These are phyloP conservation scores for Kodamaea fukazawae DNA, from an alignment of 805 yeast species.

Conservation along the genomic window DNA sequence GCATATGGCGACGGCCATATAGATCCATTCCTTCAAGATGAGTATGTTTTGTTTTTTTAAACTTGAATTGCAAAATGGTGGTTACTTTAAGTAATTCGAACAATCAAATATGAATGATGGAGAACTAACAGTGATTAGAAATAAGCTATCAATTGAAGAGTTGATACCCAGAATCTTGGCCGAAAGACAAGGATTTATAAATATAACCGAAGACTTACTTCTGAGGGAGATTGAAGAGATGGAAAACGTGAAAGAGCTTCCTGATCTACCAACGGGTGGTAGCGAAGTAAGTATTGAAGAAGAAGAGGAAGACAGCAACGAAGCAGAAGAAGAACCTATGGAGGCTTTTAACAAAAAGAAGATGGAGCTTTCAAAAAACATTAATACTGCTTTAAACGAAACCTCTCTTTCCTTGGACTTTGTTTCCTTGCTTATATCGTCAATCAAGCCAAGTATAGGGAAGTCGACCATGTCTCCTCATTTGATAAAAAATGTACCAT, in stretches of 20 bases:
- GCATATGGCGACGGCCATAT: constrained; percentile 28
- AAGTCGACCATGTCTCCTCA: constrained; percentile 86
- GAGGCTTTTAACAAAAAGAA: constrained; percentile 50
- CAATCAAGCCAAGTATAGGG: constrained; percentile 82
- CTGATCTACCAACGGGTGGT: neutral
- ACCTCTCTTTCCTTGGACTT: constrained; percentile 85
- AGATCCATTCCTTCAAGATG: constrained; percentile 40
- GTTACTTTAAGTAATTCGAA: neutral
- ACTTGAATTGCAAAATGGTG: too few relatives aligned
- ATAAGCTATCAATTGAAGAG: constrained; percentile 48
- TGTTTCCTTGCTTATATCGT: constrained; percentile 76
- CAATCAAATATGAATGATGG: neutral
- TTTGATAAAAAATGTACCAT: constrained; percentile 66
- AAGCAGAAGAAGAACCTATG: constrained; percentile 18
- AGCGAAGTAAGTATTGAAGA: constrained; percentile 2
- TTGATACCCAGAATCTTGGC: constrained; percentile 57
- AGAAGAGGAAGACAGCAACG: constrained; percentile 4
- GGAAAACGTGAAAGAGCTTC: neutral
- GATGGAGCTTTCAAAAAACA: constrained; percentile 48
- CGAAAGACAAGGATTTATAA: constrained; percentile 59
- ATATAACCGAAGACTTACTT: constrained; percentile 56
- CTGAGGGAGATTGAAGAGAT: constrained; percentile 40
- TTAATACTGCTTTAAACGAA: constrained; percentile 78
- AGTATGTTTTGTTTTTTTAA: constrained; percentile 31
- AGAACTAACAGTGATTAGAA: constrained; percentile 23